These are phyloP conservation scores for Funneliformis geosporum DNA, from an alignment of 192 early-diverging fungal genomes.

Conservation along the genomic window DNA sequence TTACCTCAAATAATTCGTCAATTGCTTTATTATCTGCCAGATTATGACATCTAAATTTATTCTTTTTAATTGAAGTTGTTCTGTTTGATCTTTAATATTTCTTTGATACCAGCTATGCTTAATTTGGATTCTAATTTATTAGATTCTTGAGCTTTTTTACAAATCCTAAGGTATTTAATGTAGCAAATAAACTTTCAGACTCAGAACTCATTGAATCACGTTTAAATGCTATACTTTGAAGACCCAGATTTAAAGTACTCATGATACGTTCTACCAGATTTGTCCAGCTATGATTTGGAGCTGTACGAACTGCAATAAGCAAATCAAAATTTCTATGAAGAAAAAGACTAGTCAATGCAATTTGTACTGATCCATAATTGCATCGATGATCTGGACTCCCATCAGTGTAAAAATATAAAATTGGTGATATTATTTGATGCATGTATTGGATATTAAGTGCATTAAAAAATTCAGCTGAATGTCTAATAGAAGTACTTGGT, in stretches of 20 bases:
- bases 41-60: neutral
- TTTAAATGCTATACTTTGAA: neutral
- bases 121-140: conserved; percentile 1
- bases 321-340: neutral
- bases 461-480: conserved; percentile 1
- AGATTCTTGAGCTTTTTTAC: neutral
- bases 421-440: neutral
- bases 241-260: neutral
- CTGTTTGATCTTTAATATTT: neutral
- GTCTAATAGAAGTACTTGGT: neutral
- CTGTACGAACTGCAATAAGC: neutral
- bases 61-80: neutral
- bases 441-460: neutral
- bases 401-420: neutral
- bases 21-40: neutral
- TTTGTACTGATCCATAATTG: conserved; percentile 2
- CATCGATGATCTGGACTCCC: neutral
- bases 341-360: conserved; percentile 3
- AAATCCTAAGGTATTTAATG: neutral
- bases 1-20: neutral
- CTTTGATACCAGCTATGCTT: neutral
- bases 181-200: neutral
- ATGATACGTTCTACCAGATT: neutral
- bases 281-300: neutral
- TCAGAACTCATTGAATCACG: neutral